Base-by-base conservation (phyloP, 306 rosid species). In the Vigna angularis region DNA sequence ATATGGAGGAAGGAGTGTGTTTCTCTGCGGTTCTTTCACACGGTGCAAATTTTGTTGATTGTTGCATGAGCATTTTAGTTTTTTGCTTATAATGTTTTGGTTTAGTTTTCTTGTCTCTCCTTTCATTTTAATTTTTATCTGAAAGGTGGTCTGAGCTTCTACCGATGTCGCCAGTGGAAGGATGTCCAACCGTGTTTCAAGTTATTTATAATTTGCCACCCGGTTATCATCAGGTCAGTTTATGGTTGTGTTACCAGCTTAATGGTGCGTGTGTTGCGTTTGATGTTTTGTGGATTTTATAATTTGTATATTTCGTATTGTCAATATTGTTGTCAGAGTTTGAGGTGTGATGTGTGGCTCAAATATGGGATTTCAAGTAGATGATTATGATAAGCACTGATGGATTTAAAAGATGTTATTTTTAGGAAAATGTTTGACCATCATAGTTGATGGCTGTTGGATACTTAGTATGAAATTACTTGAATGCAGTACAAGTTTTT, bases 131-230 rank as follows among this genome's bases (percentile, higher is more conserved):
- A 75, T 24, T 47, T 66, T 80, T 86, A 12, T 38, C 47, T 66
- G 74, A 74, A 75, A 94, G 98, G 89, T 90, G 98, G 98, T 87
- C 96, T 30, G 93, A 89, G 86, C 97, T 89, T 59, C 78, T 92
- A 56, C 94, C 89, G 18, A 92, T 94, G 98, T 84, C 97, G 16
- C 96, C 96, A 0, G 89, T 92, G 9, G 98, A 94, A 87, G 97
- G 97, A 44, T 90, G 96, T 61, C 96, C 96, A 22, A 92, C 94
- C 50, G 94, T 94, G 74, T 94, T 89, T 84, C 98, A 92, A 88
- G 91, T 93, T 38, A 86, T 94, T 78, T 88, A 89, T 84, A 92
- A 90, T 75, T 80, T 92, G 80, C 30, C 87, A 44, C 96, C 98
- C 5, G 98, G 98, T 85, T 84, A 70, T 71, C 97, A 94, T 79